A percentile compares a stretch with the other conserved stretches of the same genome.
Conservation (phyloP, 225 moss, liverwort and hornwort genomes). For the Sphagnum tenellum region DNA sequence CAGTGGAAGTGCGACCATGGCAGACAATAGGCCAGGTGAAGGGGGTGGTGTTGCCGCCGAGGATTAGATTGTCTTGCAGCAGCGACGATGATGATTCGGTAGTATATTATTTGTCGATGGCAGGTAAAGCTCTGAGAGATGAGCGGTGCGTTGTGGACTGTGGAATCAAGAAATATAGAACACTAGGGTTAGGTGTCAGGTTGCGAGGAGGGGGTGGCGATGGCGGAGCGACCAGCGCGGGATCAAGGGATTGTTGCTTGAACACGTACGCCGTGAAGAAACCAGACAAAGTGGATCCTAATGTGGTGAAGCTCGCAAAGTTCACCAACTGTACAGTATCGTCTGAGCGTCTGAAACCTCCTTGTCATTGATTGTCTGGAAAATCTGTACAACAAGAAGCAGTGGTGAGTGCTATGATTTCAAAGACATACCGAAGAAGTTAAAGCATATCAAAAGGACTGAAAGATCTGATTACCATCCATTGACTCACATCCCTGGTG, state of each 20-base stretch:
- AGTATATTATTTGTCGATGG: constrained; percentile 41
- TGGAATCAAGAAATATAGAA: constrained; percentile 22
- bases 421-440: constrained; percentile 79
- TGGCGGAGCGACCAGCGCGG: constrained; percentile 95
- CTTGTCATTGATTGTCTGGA: constrained; percentile 80
- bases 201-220: constrained; percentile 83
- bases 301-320: constrained; percentile 81
- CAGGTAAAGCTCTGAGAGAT: constrained; percentile 48
- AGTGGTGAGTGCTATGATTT: constrained; percentile 69
- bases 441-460: constrained; percentile 74
- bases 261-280: constrained; percentile 94
- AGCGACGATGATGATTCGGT: constrained; percentile 13
- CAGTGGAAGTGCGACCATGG: constrained; percentile 26
- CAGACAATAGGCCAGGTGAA: constrained; percentile 44
- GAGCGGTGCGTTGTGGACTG: constrained; percentile 21
- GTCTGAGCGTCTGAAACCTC: constrained; percentile 79
- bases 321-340: constrained; percentile 81
- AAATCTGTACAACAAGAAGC: constrained; percentile 87
- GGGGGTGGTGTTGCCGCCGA: constrained; percentile 5
- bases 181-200: constrained; percentile 64
- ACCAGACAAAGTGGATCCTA: constrained; percentile 90
- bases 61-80: too few species aligned
- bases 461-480: constrained; percentile 71
- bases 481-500: constrained; percentile 70
- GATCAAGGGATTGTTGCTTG: constrained; percentile 87